Percentiles rank a stretch among this genome's conserved stretches.
Conservation (phyloP, 345 rosid genomes). For the sweet orange (Citrus sinensis) region DNA sequence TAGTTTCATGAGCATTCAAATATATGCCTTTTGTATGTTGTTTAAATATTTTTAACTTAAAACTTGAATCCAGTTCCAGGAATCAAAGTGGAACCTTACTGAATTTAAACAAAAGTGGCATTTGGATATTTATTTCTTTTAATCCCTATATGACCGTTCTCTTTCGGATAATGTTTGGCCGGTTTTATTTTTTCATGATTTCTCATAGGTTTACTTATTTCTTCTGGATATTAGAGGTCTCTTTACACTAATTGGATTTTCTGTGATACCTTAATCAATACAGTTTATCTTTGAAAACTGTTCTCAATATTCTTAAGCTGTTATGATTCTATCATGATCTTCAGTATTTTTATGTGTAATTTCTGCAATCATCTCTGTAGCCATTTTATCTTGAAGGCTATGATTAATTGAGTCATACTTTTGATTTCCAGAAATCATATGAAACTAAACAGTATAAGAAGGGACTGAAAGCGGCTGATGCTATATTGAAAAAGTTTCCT, state of each 20-base stretch:
- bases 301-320: not conserved
- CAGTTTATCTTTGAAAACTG: not conserved
- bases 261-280: not conserved
- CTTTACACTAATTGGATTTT: not conserved
- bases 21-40: not conserved
- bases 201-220: not conserved
- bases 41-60: no score
- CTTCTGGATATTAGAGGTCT: not conserved
- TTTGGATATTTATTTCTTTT: not conserved
- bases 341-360: not conserved
- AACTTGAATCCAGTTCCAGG: not conserved
- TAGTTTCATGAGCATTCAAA: not conserved
- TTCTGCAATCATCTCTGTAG: not conserved
- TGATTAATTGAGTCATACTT: not conserved
- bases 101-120: not conserved
- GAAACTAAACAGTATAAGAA: constrained; percentile 98
- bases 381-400: constrained; percentile 1
- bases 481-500: constrained; percentile 96
- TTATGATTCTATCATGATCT: not conserved
- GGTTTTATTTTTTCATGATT: not conserved
- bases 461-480: constrained; percentile 98
- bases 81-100: not conserved
- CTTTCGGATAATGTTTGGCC: not conserved
- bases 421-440: constrained; percentile 78
- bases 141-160: not conserved